phyloP scores from a whole-genome alignment of 805 yeast species.

The Monosporozyma unispora region DNA sequence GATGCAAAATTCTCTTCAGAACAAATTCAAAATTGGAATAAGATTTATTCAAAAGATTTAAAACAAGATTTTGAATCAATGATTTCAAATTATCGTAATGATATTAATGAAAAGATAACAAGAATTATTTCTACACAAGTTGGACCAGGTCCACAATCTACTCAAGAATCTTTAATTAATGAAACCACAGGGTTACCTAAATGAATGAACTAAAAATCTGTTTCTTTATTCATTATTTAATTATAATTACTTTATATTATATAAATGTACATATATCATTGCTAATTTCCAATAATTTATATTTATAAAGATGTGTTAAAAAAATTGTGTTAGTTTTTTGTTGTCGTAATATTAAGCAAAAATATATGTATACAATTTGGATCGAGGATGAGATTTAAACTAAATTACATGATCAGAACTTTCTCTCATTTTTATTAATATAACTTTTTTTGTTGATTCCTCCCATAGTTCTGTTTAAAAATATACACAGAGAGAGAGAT shows the following conservation, averaged over 20 bases:
- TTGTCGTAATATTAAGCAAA: neutral
- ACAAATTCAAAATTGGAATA: slow-evolving; percentile 10
- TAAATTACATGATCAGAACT: neutral
- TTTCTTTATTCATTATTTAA: neutral
- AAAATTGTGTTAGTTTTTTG: neutral
- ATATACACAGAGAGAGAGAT: too few relatives aligned
- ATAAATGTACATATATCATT: too few relatives aligned
- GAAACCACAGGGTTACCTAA: slow-evolving; percentile 54
- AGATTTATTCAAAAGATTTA: neutral
- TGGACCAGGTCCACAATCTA: slow-evolving; percentile 77
- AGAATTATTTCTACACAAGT: slow-evolving; percentile 76
- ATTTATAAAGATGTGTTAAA: too few relatives aligned
- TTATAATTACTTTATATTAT: too few relatives aligned
- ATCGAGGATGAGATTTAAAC: neutral
- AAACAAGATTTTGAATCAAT: neutral
- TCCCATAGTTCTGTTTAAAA: neutral
- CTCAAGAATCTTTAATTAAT: slow-evolving; percentile 48
- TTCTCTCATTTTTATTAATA: neutral
- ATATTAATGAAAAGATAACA: slow-evolving; percentile 54
- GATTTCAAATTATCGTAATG: neutral
- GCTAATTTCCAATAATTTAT: too few relatives aligned
- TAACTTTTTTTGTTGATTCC: neutral
- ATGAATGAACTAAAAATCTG: neutral
- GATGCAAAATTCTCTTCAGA: slow-evolving; percentile 32
- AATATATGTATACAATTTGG: neutral